Evolutionary conservation across 495 filamentous ascomycete genomes (phyloP), one percentile per base, ranked within the genome.

Genomic region (Platismatia glauca): DNA sequence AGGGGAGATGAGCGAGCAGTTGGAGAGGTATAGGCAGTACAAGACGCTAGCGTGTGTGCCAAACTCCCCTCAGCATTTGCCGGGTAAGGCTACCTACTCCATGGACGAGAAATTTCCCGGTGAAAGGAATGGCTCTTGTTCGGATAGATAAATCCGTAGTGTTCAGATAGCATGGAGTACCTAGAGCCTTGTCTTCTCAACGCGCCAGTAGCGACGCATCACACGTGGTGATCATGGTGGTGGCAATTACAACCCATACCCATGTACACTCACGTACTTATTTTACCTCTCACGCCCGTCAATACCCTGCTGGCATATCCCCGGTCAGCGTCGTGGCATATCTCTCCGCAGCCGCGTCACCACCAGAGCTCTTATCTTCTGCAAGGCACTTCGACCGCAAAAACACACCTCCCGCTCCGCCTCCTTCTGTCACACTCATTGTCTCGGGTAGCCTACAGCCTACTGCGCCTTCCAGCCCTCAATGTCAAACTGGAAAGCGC

Each of bases 401-500:
- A 7, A 53, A 1, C 29, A 7, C 16, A 33, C 29, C 50, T 53
- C 20, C 50, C 29, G 16, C 29, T 33, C 5, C 16, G 3, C 6
- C 24, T 50, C n/a, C 7, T 13, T 34, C 29, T 8, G 15, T 20
- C 5, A 20, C 16, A 7, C 1, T 53, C 29, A 29, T 9, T 3
- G 18, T 9, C 48, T 3, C 27, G 2, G 27, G 24, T 52, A n/a
- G n/a, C n/a, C n/a, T n/a, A n/a, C n/a, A 31, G 5, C 58, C 41
- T 50, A 7, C 15, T 18, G 8, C 24, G 13, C 29, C 4, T 31
- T 9, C 55, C 57, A 65, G 13, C 20, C 37, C 31, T 86, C 78
- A 52, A 90, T 82, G 46, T 80, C 75, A 68, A 89, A 90, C 39
- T 79, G 79, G 69, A 86, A 87, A 9, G 71, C 76, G 68, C 79